Conservation (phyloP, 768 basidiomycete species). For the Termitomyces sp. region DNA sequence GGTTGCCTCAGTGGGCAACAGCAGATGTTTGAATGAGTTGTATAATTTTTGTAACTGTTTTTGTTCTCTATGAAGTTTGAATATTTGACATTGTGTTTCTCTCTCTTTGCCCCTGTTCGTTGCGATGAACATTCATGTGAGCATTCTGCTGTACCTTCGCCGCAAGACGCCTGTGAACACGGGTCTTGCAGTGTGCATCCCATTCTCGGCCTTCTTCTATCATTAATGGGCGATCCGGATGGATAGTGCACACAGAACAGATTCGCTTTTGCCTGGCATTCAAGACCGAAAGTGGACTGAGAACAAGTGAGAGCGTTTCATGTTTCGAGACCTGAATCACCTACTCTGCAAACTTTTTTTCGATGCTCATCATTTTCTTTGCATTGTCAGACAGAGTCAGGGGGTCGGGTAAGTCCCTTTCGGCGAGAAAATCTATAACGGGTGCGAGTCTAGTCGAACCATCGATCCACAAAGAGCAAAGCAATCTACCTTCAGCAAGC, state of each 20-base stretch:
- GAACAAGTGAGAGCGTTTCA: background rate
- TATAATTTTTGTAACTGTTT: background rate
- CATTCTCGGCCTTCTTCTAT: conserved; percentile 50
- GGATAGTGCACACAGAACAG: conserved; percentile 58
- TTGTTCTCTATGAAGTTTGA: background rate
- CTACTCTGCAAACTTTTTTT: conserved; percentile 41
- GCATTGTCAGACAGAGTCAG: conserved; percentile 49
- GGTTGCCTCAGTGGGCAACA: conserved; percentile 42
- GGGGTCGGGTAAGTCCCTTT: conserved; percentile 49
- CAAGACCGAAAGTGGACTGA: conserved; percentile 54
- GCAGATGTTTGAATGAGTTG: conserved; percentile 17
- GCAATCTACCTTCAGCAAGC: conserved; percentile 42
- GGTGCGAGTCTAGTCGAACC: background rate
- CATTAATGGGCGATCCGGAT: conserved; percentile 58
- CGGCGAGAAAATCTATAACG: conserved; percentile 49
- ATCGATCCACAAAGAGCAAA: background rate
- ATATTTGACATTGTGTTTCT: background rate
- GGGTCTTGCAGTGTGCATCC: conserved; percentile 51
- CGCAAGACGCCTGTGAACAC: conserved; percentile 45
- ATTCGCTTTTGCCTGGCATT: conserved; percentile 48
- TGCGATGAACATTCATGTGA: background rate
- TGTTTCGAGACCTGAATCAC: conserved; percentile 11
- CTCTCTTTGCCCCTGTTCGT: background rate
- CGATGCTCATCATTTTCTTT: conserved; percentile 40
- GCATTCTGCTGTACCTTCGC: conserved; percentile 14